Base-by-base conservation (phyloP, 345 rosid species). In the Firmiana major region DNA sequence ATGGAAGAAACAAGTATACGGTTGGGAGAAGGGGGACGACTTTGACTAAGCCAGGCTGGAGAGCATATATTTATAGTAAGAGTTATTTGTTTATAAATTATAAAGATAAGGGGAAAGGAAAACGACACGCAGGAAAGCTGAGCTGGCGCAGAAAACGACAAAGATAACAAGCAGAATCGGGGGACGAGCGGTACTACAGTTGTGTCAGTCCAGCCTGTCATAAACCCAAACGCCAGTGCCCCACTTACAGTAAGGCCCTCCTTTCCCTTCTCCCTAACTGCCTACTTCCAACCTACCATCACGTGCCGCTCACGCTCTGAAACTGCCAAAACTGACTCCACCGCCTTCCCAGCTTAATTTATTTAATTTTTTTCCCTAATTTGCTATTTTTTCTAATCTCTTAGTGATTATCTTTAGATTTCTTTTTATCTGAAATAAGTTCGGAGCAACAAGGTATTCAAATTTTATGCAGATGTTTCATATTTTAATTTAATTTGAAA, bases 131-230 rank as follows among this genome's bases (percentile, higher is more conserved):
- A 57, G 19, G 53, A 68, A 19, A 22, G 13, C 57, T 68, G 73
- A 68, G 73, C 57, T 68, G 57, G 73, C 73, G 21, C 21, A 68
- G 3, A 68, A 86, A 82, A 83, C 89, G 91, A 89, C 95, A 88
- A 89, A 75, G 40, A 28, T 64, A 5, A 82, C 62, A n/a, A 77
- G 85, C 85, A 79, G 85, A 83, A 84, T 78, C 75, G 74, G 81
- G 75, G 84, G 78, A 79, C 79, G 78, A 82, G 78, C 77, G 84
- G 77, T 79, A 84, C 80, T 74, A 63, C 53, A 40, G 74, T 73
- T 71, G 73, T 85, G 86, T 81, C 89, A 74, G 87, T 86, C 86
- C 91, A 87, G 91, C 75, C 87, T 90, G 91, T 79, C 82, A 75
- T 60, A 36, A 46, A 46, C 3, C 57, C 12, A 15, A 63, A 48